Conservation (phyloP, 805 yeast genomes). For the Candida ipomoeae region DNA sequence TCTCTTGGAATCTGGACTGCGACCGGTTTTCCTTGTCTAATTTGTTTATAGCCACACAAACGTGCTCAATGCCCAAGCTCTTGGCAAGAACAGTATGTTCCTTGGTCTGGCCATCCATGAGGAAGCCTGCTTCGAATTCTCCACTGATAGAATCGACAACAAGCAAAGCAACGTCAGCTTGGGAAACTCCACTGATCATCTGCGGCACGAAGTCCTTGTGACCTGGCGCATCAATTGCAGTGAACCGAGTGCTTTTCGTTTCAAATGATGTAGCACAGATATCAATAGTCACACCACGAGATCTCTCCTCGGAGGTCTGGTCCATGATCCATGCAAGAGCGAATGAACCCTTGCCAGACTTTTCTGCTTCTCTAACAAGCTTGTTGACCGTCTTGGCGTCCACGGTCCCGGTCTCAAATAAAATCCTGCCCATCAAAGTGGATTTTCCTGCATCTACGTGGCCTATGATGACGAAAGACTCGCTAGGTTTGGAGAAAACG, state of each 20-base stretch:
- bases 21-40: conserved; percentile 63
- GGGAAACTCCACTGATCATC: conserved; percentile 79
- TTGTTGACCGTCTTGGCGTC: conserved; percentile 62
- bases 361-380: conserved; percentile 59
- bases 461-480: conserved; percentile 77
- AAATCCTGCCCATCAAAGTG: conserved; percentile 69
- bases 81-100: conserved; percentile 72
- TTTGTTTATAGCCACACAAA: conserved; percentile 66
- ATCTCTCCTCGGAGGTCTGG: conserved; percentile 71
- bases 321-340: conserved; percentile 86
- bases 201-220: conserved; percentile 81
- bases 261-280: conserved; percentile 66
- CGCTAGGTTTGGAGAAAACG: conserved; percentile 44
- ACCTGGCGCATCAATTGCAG: conserved; percentile 83
- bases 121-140: conserved; percentile 69
- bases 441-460: conserved; percentile 87
- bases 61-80: conserved; percentile 57
- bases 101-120: conserved; percentile 68
- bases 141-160: conserved; percentile 64
- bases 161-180: conserved; percentile 70
- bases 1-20: conserved; percentile 47
- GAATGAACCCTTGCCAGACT: conserved; percentile 70
- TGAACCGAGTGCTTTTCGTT: conserved; percentile 50
- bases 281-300: conserved; percentile 76
- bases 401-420: conserved; percentile 64